Evolutionary conservation across 495 filamentous ascomycete species (phyloP).

Genomic region (Annulohypoxylon maeteangense): DNA sequence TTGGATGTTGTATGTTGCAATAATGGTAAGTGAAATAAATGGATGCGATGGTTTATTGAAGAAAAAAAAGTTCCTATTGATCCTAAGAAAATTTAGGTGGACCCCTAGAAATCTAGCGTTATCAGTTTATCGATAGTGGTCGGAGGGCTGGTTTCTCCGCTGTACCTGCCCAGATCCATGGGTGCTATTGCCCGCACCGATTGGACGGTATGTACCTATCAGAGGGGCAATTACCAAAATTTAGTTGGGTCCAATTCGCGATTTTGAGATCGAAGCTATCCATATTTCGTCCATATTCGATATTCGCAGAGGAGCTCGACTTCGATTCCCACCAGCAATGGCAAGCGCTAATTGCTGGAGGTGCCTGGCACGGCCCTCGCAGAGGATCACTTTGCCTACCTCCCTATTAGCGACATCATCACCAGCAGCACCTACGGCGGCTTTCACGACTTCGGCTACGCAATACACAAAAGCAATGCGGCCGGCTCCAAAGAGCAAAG

Average conservation of each 20-base stretch:
- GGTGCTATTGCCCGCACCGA: constrained; percentile 3
- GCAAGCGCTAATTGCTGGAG: constrained; percentile 74
- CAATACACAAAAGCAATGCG: constrained; percentile 49
- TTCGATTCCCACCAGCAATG: constrained; percentile 62
- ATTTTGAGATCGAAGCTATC: constrained; percentile 37
- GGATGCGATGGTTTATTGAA: neutral
- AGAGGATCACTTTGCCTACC: constrained; percentile 34
- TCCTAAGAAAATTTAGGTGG: constrained; percentile 42
- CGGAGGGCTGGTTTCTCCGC: constrained; percentile 38
- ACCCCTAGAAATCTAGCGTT: constrained; percentile 11
- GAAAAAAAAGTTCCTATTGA: constrained; percentile 39
- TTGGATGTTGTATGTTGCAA: neutral
- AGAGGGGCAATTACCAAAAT: constrained; percentile 25
- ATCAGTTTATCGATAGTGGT: constrained; percentile 34
- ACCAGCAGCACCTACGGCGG: constrained; percentile 50
- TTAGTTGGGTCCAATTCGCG: constrained; percentile 22
- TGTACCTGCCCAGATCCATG: neutral
- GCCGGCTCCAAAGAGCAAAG: neutral
- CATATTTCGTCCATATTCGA: constrained; percentile 10
- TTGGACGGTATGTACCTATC: constrained; percentile 25
- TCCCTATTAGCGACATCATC: constrained; percentile 49
- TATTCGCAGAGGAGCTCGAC: constrained; percentile 44
- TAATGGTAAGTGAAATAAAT: constrained; percentile 5
- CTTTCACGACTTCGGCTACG: constrained; percentile 56
- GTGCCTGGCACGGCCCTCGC: constrained; percentile 69